Percentiles rank a stretch among this genome's conserved stretches.
phyloP scores from a whole-genome alignment of 148 eudicot species.

The Fallopia convolvulus region DNA sequence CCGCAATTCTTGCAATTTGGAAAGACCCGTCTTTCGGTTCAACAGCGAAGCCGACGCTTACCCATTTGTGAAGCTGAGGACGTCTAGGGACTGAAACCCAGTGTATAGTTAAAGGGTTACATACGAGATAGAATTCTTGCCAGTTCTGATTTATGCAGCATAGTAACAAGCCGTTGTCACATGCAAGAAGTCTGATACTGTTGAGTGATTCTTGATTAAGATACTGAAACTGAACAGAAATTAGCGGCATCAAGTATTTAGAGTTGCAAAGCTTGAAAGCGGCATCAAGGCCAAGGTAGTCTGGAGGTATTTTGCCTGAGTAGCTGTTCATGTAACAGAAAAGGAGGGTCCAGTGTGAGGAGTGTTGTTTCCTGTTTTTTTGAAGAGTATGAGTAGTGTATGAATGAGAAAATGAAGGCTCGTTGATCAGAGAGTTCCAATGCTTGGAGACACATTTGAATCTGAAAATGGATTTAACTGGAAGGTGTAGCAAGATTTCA shows the following conservation, averaged over 20 bases:
- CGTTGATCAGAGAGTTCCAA: slow-evolving; percentile 14
- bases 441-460: slow-evolving; percentile 15
- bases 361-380: not conserved
- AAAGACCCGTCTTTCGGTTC: slow-evolving; percentile 11
- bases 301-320: not conserved
- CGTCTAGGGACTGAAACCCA: slow-evolving; percentile 16
- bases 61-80: slow-evolving; percentile 19
- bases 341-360: slow-evolving; percentile 15
- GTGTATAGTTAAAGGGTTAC: slow-evolving; percentile 9
- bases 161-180: slow-evolving; percentile 10
- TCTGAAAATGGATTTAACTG: slow-evolving; percentile 16
- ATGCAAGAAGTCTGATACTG: slow-evolving; percentile 11
- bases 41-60: slow-evolving; percentile 11
- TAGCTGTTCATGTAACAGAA: slow-evolving; percentile 9
- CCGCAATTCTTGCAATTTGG: slow-evolving; percentile 11
- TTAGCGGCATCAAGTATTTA: not conserved
- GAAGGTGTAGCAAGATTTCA: slow-evolving; percentile 15
- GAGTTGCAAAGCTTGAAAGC: slow-evolving; percentile 14
- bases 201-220: not conserved
- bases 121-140: slow-evolving; percentile 9
- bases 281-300: not conserved
- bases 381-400: not conserved
- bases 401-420: slow-evolving; percentile 9
- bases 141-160: slow-evolving; percentile 4
- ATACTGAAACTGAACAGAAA: not conserved